phyloP scores from a whole-genome alignment of 306 rosid genomes.

The cucumber (Cucumis sativus) region Cucumber_9930_V3 NC_026661.2:5487001-5487500 shows the following conservation, averaged over 20 bases:
- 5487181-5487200: slow-evolving; percentile 3
- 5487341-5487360: background rate
- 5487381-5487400: background rate
- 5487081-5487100: slow-evolving; percentile 88
- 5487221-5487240: background rate
- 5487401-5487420: background rate
- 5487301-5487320: background rate
- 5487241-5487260: background rate
- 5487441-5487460: slow-evolving; percentile 42
- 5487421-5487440: background rate
- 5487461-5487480: slow-evolving; percentile 88
- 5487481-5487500: slow-evolving; percentile 98
- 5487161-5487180: slow-evolving; percentile 56
- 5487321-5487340: background rate
- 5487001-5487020: no score
- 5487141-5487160: slow-evolving; percentile 88
- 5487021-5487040: no score
- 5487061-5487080: slow-evolving; percentile 98
- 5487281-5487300: background rate
- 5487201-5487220: background rate
- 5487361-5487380: background rate
- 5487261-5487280: background rate
- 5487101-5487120: slow-evolving; percentile 85
- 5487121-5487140: slow-evolving; percentile 66
- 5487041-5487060: slow-evolving; percentile 37